Conservation (phyloP, 495 filamentous ascomycete genomes). For the Aspergillus coremiiformis region DNA sequence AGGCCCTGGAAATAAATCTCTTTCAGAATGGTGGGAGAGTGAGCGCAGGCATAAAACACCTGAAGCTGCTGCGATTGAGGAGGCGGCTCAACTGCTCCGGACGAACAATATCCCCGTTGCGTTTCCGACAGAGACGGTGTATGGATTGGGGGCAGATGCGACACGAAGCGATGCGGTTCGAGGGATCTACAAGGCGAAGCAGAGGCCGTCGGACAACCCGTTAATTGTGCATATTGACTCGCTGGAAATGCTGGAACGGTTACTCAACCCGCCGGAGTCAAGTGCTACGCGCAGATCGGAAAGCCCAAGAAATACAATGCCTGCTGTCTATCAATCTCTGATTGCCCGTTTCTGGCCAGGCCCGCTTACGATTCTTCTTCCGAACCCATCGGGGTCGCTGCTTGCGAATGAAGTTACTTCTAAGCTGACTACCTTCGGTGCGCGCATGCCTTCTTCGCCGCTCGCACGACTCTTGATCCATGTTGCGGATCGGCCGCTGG, state of each 20-base stretch:
- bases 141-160: constrained; percentile 91
- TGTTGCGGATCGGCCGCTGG: constrained; percentile 66
- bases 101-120: constrained; percentile 69
- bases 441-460: constrained; percentile 74
- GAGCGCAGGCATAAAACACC: constrained; percentile 31
- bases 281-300: constrained; percentile 18
- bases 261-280: constrained; percentile 40
- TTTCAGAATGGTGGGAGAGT: constrained; percentile 41
- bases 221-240: constrained; percentile 89
- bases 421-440: constrained; percentile 74
- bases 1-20: constrained; percentile 31
- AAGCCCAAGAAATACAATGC: constrained; percentile 47
- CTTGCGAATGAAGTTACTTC: constrained; percentile 87
- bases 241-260: constrained; percentile 62
- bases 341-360: constrained; percentile 90
- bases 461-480: constrained; percentile 84
- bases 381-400: constrained; percentile 58
- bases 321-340: constrained; percentile 71
- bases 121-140: constrained; percentile 97
- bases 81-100: constrained; percentile 55
- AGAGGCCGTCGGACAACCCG: constrained; percentile 85
- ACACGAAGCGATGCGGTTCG: constrained; percentile 76
- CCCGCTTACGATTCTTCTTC: constrained; percentile 84
- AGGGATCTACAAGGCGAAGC: constrained; percentile 87
- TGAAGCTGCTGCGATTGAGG: constrained; percentile 33